These are phyloP conservation scores for Phytophthora agathidicida DNA, from an alignment of 352 stramenopile species.

Conservation along the genomic window DNA sequence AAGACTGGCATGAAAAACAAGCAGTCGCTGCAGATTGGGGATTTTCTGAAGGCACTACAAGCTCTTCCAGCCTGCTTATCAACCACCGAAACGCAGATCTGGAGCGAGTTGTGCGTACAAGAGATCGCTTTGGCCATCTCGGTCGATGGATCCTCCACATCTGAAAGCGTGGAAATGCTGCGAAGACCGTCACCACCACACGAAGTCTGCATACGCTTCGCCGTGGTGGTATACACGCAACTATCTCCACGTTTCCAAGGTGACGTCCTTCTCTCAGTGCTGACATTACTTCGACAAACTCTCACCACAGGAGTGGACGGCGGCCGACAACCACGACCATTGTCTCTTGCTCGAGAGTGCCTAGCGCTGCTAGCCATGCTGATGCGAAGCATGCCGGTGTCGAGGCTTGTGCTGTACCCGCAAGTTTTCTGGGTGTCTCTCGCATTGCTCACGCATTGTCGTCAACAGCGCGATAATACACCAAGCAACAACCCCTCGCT, in stretches of 20 bases:
- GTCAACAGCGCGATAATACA: slow-evolving; percentile 16
- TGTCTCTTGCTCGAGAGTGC: slow-evolving; percentile 51
- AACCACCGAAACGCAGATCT: slow-evolving; percentile 33
- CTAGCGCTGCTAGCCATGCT: slow-evolving; percentile 46
- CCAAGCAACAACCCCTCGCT: slow-evolving; percentile 13
- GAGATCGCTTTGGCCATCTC: slow-evolving; percentile 58
- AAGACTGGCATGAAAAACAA: slow-evolving; percentile 3
- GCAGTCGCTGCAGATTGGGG: neutral
- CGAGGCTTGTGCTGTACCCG: slow-evolving; percentile 70
- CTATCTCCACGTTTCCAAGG: slow-evolving; percentile 59
- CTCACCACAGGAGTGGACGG: slow-evolving; percentile 19
- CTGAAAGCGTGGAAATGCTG: slow-evolving; percentile 6
- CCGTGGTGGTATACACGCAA: slow-evolving; percentile 54
- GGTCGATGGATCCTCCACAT: neutral
- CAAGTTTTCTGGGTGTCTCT: slow-evolving; percentile 79
- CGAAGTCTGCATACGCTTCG: slow-evolving; percentile 54
- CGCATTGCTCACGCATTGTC: slow-evolving; percentile 68
- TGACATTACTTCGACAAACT: slow-evolving; percentile 54
- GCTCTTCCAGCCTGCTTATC: slow-evolving; percentile 41
- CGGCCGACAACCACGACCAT: slow-evolving; percentile 4
- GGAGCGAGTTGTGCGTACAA: slow-evolving; percentile 66
- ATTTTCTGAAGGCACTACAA: slow-evolving; percentile 23
- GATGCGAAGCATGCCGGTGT: slow-evolving; percentile 50
- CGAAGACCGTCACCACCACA: slow-evolving; percentile 11
- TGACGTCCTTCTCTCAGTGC: slow-evolving; percentile 61